Conservation (phyloP, 495 filamentous ascomycete genomes). For the Talaromyces liani region DNA sequence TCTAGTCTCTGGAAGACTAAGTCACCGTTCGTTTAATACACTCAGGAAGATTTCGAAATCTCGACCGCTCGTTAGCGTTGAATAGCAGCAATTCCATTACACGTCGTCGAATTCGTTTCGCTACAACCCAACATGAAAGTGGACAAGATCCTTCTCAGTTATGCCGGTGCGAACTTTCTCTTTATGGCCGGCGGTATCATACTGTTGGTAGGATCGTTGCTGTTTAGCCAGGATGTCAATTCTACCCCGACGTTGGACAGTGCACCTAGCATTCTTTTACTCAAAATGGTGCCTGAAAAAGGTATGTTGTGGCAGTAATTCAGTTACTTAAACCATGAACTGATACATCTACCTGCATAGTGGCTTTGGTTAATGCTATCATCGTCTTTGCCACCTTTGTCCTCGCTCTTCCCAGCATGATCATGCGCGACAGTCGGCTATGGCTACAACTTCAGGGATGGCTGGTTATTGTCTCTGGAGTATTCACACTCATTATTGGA, state of each 20-base stretch:
- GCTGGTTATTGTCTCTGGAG: slow-evolving; percentile 49
- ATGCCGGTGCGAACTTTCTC: slow-evolving; percentile 49
- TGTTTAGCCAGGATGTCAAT: slow-evolving; percentile 42
- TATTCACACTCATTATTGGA: slow-evolving; percentile 59
- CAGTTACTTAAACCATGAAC: neutral
- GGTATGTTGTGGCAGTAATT: slow-evolving; percentile 27
- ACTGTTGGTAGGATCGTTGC: slow-evolving; percentile 54
- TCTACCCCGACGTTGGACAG: slow-evolving; percentile 39
- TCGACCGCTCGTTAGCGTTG: neutral
- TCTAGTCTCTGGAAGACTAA: neutral
- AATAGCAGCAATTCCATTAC: neutral
- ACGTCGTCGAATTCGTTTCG: neutral
- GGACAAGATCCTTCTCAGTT: slow-evolving; percentile 50
- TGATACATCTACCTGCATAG: slow-evolving; percentile 21
- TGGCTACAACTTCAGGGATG: slow-evolving; percentile 45
- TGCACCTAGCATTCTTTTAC: slow-evolving; percentile 55
- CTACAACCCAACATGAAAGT: slow-evolving; percentile 4
- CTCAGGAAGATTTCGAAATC: neutral
- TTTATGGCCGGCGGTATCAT: slow-evolving; percentile 58
- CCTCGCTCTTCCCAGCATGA: slow-evolving; percentile 27
- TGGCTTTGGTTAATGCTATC: slow-evolving; percentile 58
- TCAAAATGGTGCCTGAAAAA: slow-evolving; percentile 51
- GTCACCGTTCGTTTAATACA: neutral
- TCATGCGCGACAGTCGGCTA: slow-evolving; percentile 23
- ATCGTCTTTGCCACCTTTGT: slow-evolving; percentile 51